Evolutionary conservation across 495 filamentous ascomycete genomes (phyloP).

Genomic region (Collariella sp.): DNA sequence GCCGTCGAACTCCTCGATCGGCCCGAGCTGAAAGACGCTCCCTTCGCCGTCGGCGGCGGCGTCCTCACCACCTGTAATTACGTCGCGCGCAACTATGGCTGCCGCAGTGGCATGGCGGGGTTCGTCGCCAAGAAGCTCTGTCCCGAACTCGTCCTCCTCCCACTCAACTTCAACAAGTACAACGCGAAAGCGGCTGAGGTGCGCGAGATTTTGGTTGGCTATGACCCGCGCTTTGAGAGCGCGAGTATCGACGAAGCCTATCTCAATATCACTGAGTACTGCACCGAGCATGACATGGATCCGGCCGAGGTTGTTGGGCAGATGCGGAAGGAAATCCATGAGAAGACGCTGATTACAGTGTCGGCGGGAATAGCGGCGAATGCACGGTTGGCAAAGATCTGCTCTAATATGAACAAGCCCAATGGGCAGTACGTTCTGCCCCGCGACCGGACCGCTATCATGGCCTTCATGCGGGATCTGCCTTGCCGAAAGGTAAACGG

Average conservation of each 20-base stretch:
- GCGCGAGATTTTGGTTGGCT: conserved; percentile 69
- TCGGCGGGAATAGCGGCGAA: conserved; percentile 94
- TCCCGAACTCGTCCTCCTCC: conserved; percentile 74
- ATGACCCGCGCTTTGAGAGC: conserved; percentile 85
- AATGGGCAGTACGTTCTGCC: conserved; percentile 82
- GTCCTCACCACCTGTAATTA: conserved; percentile 96
- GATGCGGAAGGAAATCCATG: conserved; percentile 67
- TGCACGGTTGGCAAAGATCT: conserved; percentile 87
- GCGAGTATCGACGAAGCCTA: conserved; percentile 95
- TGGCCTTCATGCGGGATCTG: conserved; percentile 76
- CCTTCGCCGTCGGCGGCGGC: conserved; percentile 88
- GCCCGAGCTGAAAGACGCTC: conserved; percentile 79
- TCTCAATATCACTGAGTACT: conserved; percentile 89
- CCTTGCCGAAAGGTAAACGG: conserved; percentile 89
- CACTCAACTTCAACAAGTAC: conserved; percentile 86
- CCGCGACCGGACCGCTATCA: conserved; percentile 59
- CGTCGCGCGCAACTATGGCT: conserved; percentile 78
- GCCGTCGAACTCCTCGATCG: conserved; percentile 88
- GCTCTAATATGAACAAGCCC: conserved; percentile 90
- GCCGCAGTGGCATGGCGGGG: conserved; percentile 86
- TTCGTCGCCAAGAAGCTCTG: conserved; percentile 95
- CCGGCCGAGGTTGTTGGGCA: conserved; percentile 67
- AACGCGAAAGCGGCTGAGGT: conserved; percentile 83
- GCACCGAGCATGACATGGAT: conserved; percentile 53
- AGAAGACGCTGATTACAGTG: conserved; percentile 75